These are phyloP conservation scores for Erodium trifolium DNA, from an alignment of 441 rosid species.

Conservation along the genomic window DNA sequence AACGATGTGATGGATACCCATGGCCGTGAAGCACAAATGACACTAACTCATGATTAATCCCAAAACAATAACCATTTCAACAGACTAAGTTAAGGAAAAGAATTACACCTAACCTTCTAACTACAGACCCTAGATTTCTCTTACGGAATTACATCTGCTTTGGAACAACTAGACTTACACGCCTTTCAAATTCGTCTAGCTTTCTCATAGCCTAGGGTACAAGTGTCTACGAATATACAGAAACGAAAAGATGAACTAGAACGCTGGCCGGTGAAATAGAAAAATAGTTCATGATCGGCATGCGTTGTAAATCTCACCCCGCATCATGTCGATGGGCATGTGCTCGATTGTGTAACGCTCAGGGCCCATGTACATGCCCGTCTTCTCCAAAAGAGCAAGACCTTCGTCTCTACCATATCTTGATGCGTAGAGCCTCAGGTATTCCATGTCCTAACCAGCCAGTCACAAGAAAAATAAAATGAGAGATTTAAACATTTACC, in stretches of 20 bases:
- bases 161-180: constrained; percentile 1
- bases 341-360: constrained; percentile 83
- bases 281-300: constrained; percentile 37
- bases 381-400: constrained; percentile 66
- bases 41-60: too few species aligned
- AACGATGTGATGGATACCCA: too few species aligned
- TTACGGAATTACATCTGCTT: constrained; percentile 8
- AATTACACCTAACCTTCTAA: too few species aligned
- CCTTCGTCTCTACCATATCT: constrained; percentile 75
- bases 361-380: constrained; percentile 74
- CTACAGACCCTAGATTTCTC: too few species aligned
- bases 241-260: constrained; percentile 7
- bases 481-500: background rate
- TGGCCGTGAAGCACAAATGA: too few species aligned
- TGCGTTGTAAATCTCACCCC: constrained; percentile 69
- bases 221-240: constrained; percentile 17
- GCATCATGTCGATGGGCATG: constrained; percentile 72
- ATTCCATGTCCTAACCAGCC: constrained; percentile 58
- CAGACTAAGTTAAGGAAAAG: too few species aligned
- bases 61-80: too few species aligned
- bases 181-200: constrained; percentile 2
- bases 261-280: background rate
- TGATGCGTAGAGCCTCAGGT: constrained; percentile 67
- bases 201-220: constrained; percentile 10
- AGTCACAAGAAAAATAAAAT: background rate